Percentiles rank a stretch among this genome's conserved stretches.
phyloP scores from a whole-genome alignment of 345 rosid genomes.

The Erucastrum elatum region DNA sequence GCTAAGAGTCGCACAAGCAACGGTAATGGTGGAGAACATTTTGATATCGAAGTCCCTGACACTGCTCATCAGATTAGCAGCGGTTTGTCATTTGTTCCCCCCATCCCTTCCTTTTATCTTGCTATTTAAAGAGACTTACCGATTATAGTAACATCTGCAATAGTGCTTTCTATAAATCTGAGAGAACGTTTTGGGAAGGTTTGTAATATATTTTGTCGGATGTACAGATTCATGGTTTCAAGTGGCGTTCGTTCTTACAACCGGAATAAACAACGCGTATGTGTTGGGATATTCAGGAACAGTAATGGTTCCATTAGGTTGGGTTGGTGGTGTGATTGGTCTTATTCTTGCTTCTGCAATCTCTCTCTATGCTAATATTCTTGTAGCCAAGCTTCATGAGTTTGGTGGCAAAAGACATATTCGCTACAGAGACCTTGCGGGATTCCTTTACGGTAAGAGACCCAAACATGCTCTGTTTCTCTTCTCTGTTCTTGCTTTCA shows the following conservation, averaged over 20 bases:
- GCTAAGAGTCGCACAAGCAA: neutral
- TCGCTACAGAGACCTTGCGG: constrained; percentile 89
- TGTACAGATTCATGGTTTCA: constrained; percentile 88
- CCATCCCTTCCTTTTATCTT: neutral
- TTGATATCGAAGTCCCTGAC: neutral
- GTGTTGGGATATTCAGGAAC: constrained; percentile 88
- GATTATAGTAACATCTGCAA: neutral
- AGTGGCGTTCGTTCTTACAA: constrained; percentile 75
- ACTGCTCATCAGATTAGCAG: neutral
- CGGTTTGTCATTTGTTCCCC: neutral
- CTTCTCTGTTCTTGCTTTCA: neutral
- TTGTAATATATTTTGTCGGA: constrained; percentile 18
- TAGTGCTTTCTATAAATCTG: neutral
- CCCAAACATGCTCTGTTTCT: constrained; percentile 6
- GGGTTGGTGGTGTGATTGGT: constrained; percentile 73
- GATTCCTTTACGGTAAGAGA: constrained; percentile 63
- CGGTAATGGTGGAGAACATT: neutral
- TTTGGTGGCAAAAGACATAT: constrained; percentile 84
- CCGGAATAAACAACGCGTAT: constrained; percentile 83
- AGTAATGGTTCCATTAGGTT: constrained; percentile 84
- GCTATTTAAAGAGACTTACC: neutral
- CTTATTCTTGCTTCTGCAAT: constrained; percentile 61
- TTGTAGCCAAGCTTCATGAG: constrained; percentile 83
- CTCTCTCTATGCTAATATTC: constrained; percentile 73
- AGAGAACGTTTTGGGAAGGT: neutral